These are phyloP conservation scores for Nothophaeocryptopus gaeumannii DNA, from an alignment of 2,329 filamentous ascomycete species.

Conservation along the genomic window DNA sequence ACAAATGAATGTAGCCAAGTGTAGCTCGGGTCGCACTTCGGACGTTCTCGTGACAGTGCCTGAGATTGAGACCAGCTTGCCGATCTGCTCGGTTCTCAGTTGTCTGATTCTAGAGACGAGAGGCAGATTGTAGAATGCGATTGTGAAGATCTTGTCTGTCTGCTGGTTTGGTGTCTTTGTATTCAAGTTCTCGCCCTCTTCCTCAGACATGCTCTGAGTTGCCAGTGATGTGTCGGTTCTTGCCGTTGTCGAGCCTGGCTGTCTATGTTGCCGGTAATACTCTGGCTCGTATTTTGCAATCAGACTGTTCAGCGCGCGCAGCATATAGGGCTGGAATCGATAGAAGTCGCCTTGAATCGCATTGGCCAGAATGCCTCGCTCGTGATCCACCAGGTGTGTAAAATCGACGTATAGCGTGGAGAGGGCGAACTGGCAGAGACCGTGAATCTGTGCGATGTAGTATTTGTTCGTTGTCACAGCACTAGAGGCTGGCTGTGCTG, in stretches of 20 bases:
- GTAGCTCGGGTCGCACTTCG: conserved; percentile 91
- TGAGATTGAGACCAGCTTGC: conserved; percentile 89
- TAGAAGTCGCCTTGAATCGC: conserved; percentile 91
- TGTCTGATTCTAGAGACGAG: conserved; percentile 82
- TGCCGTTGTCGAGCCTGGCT: conserved; percentile 71
- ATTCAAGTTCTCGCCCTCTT: conserved; percentile 55
- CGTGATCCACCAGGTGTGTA: conserved; percentile 74
- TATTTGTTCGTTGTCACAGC: conserved; percentile 74
- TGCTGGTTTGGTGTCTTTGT: conserved; percentile 85
- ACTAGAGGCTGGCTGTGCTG: conserved; percentile 64
- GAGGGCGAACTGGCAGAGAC: conserved; percentile 69
- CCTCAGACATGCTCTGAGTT: conserved; percentile 59
- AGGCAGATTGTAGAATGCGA: conserved; percentile 91
- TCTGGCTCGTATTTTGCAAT: conserved; percentile 91
- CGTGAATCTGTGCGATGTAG: conserved; percentile 80
- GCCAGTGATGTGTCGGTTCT: conserved; percentile 59
- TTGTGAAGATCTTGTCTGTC: conserved; percentile 90
- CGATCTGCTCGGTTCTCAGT: conserved; percentile 84
- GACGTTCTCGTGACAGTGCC: conserved; percentile 96
- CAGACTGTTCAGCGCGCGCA: conserved; percentile 82
- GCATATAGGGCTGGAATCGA: conserved; percentile 88
- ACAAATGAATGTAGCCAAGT: conserved; percentile 87
- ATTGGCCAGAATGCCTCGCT: conserved; percentile 76
- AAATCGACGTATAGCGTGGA: conserved; percentile 86
- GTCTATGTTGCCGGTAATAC: conserved; percentile 90